Base-by-base conservation (phyloP, 768 basidiomycete species). In the Sistotremastrum niveocremeum region DNA sequence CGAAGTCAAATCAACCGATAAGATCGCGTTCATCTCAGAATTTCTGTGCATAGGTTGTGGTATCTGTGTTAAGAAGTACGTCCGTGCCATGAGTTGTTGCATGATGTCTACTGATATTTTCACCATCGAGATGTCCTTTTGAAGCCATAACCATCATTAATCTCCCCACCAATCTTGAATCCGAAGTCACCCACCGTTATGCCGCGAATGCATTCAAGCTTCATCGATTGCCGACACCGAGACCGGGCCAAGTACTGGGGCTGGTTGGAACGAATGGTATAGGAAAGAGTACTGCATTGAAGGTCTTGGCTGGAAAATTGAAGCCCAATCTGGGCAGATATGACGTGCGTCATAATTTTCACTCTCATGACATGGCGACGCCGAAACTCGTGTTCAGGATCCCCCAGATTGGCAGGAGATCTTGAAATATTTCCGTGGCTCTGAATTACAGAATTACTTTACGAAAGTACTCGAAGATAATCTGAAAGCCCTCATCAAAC, bases 361-460 rank as follows among this genome's bases (percentile, higher is more conserved):
- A 36, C 41, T 34, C 46, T 30, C n/a, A 11, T 33, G 37, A 35
- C 39, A 38, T 48, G 10, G 42, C 44, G 31, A 32, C 12, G 36
- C 40, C 37, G 41, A 52, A 49, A 33, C 42, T 7, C 37, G 34
- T 44, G 41, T 41, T 32, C 50, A 90, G 88, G 88, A 95, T 60
- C 95, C 95, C 20, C 95, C 95, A 11, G 95, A 98, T 60, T 99
- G 95, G 95, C 82, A 89, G 61, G 95, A 98, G 60, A 97, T 99
- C 53, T 68, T 99, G 43, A 94, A 94, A 65, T 85, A 99, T 62
- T 99, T 97, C 75, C 82, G 95, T 52, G 95, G 95, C 44, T 97
- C 93, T 5, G 95, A 98, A 65, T 74, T 99, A 29, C 95, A 99
- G 61, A 99, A 99, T 62, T 99, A 98, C 69, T 99, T 99, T 66